These are phyloP conservation scores for Myriosclerotinia curreyana DNA, from an alignment of 2,329 filamentous ascomycete genomes.

Conservation along the genomic window DNA sequence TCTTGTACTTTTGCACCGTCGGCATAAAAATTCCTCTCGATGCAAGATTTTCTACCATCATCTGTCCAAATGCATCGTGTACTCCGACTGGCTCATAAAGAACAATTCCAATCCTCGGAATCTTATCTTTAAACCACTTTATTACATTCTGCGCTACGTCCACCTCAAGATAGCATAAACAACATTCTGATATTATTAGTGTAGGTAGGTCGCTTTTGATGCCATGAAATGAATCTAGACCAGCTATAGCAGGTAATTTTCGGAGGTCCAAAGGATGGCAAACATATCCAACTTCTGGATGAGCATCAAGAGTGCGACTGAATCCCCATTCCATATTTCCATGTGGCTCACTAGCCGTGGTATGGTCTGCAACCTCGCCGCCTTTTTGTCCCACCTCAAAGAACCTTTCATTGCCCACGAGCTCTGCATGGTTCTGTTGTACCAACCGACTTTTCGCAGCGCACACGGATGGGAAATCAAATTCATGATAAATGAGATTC, in stretches of 20 bases:
- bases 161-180: conserved; percentile 80
- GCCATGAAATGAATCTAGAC: conserved; percentile 41
- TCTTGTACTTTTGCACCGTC: conserved; percentile 70
- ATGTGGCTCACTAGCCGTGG: conserved; percentile 19
- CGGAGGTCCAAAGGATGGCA: conserved; percentile 46
- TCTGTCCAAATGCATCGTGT: conserved; percentile 80
- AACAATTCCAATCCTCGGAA: conserved; percentile 55
- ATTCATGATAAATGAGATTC: conserved; percentile 76
- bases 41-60: conserved; percentile 88
- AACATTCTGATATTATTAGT: conserved; percentile 89
- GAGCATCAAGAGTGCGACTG: conserved; percentile 20
- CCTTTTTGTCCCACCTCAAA: conserved; percentile 1
- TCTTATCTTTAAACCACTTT: conserved; percentile 57
- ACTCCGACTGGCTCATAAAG: conserved; percentile 89
- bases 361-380: conserved; percentile 39
- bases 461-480: conserved; percentile 82
- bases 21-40: conserved; percentile 80
- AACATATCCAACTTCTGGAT: conserved; percentile 43
- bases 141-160: conserved; percentile 62
- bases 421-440: conserved; percentile 12
- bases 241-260: conserved; percentile 28
- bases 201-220: conserved; percentile 65
- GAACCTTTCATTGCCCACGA: conserved; percentile 8
- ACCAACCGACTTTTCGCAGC: conserved; percentile 46
- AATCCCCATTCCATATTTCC: conserved; percentile 36